These are phyloP conservation scores for Truncatella angustata DNA, from an alignment of 2,329 filamentous ascomycete genomes.

Conservation along the genomic window DNA sequence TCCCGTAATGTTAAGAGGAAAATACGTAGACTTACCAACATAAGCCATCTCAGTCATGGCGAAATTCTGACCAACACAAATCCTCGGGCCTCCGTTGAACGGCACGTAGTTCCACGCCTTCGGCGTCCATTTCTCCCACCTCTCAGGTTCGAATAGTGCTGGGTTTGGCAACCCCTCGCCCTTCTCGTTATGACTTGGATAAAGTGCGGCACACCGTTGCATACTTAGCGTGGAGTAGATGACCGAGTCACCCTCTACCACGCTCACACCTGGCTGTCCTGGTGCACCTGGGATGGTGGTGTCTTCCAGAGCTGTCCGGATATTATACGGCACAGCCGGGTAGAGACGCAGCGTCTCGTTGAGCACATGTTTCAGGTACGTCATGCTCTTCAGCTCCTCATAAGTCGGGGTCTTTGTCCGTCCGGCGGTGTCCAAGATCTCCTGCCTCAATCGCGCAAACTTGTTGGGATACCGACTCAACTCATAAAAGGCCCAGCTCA, in stretches of 20 bases:
- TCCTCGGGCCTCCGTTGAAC: slow-evolving; percentile 52
- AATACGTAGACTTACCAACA: slow-evolving; percentile 30
- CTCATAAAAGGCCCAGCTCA: slow-evolving; percentile 68
- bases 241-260: slow-evolving; percentile 44
- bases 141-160: slow-evolving; percentile 45
- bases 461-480: slow-evolving; percentile 58
- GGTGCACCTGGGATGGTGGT: slow-evolving; percentile 20
- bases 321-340: slow-evolving; percentile 60
- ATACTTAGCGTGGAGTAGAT: slow-evolving; percentile 50
- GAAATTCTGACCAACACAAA: slow-evolving; percentile 60
- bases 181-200: slow-evolving; percentile 37
- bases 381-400: slow-evolving; percentile 67
- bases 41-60: slow-evolving; percentile 58
- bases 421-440: slow-evolving; percentile 57
- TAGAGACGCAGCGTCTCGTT: slow-evolving; percentile 42
- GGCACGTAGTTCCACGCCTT: slow-evolving; percentile 54
- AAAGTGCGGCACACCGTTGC: slow-evolving; percentile 49
- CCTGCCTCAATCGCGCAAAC: slow-evolving; percentile 56
- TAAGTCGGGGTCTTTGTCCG: slow-evolving; percentile 52
- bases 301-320: slow-evolving; percentile 20
- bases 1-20: slow-evolving; percentile 15
- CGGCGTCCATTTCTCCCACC: slow-evolving; percentile 51
- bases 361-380: slow-evolving; percentile 57
- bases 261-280: slow-evolving; percentile 36
- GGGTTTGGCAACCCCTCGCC: slow-evolving; percentile 28